A percentile compares a stretch with the other conserved stretches of the same genome.
Conservation (phyloP, 2,329 filamentous ascomycete genomes). For the Pyricularia sp. region DNA sequence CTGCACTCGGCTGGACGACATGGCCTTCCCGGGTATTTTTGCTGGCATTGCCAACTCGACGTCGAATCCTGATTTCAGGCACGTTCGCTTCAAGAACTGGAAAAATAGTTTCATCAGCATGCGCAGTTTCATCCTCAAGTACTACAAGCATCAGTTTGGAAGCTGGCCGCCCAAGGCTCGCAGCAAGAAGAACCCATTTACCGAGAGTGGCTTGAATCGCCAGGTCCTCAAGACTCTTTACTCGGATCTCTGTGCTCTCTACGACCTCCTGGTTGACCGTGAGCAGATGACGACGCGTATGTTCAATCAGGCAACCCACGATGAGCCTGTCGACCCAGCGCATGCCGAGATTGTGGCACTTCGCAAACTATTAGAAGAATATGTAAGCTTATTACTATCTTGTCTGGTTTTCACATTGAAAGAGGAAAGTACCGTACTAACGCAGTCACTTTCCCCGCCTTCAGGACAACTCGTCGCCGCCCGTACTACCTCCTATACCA, state of each 20-base stretch:
- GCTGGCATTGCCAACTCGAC: conserved; percentile 80
- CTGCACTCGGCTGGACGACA: conserved; percentile 68
- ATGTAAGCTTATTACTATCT: conserved; percentile 23
- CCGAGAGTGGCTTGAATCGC: conserved; percentile 78
- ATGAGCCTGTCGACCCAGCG: conserved; percentile 27
- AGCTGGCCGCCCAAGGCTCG: conserved; percentile 86
- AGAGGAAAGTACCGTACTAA: neutral
- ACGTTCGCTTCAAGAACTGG: conserved; percentile 80
- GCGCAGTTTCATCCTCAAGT: conserved; percentile 60
- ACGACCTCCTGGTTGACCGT: conserved; percentile 82
- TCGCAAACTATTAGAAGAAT: conserved; percentile 74
- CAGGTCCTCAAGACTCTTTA: conserved; percentile 76
- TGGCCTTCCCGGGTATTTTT: conserved; percentile 87
- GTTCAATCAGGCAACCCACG: conserved; percentile 48
- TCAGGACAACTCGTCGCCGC: conserved; percentile 70
- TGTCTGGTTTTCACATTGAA: neutral
- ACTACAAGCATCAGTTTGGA: conserved; percentile 51
- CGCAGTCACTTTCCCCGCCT: neutral
- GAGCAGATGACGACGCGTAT: conserved; percentile 68
- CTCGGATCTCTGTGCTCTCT: conserved; percentile 74
- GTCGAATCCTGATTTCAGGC: conserved; percentile 64
- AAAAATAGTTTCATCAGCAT: conserved; percentile 64
- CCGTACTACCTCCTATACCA: conserved; percentile 82
- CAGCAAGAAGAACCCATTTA: conserved; percentile 85
- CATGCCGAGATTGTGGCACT: conserved; percentile 61